Percentiles rank a stretch among this genome's conserved stretches.
Evolutionary conservation across 768 basidiomycete species (phyloP).

Genomic region (Kwoniella europaea): DNA sequence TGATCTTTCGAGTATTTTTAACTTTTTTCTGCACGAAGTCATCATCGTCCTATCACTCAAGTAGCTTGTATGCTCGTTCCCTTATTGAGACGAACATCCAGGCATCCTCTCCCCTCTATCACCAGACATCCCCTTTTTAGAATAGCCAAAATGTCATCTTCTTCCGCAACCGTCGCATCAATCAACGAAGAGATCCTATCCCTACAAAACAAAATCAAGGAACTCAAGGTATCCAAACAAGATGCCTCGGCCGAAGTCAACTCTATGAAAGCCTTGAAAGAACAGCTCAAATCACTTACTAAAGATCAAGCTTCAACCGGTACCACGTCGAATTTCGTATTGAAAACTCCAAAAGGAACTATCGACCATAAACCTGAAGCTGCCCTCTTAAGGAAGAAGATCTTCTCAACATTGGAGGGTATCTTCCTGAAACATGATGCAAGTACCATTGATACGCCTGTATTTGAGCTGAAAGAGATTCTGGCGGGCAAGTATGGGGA

Average conservation of each 20-base stretch:
- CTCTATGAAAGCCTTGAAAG: slow-evolving; percentile 54
- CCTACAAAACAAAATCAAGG: slow-evolving; percentile 47
- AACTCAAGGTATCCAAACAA: slow-evolving; percentile 48
- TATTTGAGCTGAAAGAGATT: slow-evolving; percentile 96
- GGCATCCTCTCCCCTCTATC: not conserved
- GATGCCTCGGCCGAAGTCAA: slow-evolving; percentile 51
- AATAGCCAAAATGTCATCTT: slow-evolving; percentile 16
- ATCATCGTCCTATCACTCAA: not conserved
- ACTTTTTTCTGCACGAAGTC: not conserved
- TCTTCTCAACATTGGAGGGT: slow-evolving; percentile 84
- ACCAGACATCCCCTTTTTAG: no score
- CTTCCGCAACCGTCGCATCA: slow-evolving; percentile 13
- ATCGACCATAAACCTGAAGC: slow-evolving; percentile 91
- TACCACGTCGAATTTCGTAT: slow-evolving; percentile 62
- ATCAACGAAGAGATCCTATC: slow-evolving; percentile 43
- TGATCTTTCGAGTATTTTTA: not conserved
- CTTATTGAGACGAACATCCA: not conserved
- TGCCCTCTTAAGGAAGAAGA: slow-evolving; percentile 87
- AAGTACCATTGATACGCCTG: slow-evolving; percentile 92
- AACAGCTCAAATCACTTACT: slow-evolving; percentile 59
- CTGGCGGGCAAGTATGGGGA: slow-evolving; percentile 94
- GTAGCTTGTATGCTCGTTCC: slow-evolving; percentile 17
- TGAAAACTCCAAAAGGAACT: slow-evolving; percentile 98
- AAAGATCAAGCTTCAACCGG: slow-evolving; percentile 64
- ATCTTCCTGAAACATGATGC: slow-evolving; percentile 89